phyloP scores from a whole-genome alignment of 116 monocot species.

The Posidonia oceanica region DNA sequence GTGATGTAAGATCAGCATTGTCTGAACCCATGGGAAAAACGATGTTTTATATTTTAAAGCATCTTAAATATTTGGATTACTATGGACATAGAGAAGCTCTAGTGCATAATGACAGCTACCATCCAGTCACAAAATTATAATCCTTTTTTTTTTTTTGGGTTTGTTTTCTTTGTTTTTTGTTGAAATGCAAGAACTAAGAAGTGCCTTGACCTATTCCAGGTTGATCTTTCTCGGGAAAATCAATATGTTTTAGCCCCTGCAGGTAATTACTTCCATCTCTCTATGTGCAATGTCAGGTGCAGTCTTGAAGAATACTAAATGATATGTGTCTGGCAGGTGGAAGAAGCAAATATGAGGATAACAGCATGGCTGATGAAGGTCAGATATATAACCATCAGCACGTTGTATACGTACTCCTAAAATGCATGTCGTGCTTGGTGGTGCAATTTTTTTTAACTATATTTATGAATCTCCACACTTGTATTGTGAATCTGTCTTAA shows the following conservation, averaged over 20 bases:
- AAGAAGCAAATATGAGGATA: conserved; percentile 24
- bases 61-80: too few species aligned
- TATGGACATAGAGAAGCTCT: too few species aligned
- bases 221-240: conserved; percentile 45
- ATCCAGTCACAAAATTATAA: not conserved
- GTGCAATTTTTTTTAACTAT: not conserved
- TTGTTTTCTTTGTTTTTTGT: not conserved
- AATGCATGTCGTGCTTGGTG: not conserved
- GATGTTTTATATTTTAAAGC: too few species aligned
- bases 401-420: not conserved
- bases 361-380: conserved; percentile 60
- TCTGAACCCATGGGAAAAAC: not conserved
- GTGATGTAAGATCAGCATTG: conserved; percentile 41
- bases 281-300: not conserved
- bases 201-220: conserved; percentile 15
- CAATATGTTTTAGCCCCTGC: conserved; percentile 57
- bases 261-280: conserved; percentile 29
- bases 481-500: not conserved
- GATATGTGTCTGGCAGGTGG: conserved; percentile 26
- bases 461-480: not conserved
- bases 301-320: not conserved
- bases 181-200: not conserved
- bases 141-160: not conserved
- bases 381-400: conserved; percentile 6
- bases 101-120: not conserved